Evolutionary conservation across 2,329 filamentous ascomycete genomes (phyloP), one percentile per base, ranked within the genome.

Genomic region (Tolypocladium inflatum): DNA sequence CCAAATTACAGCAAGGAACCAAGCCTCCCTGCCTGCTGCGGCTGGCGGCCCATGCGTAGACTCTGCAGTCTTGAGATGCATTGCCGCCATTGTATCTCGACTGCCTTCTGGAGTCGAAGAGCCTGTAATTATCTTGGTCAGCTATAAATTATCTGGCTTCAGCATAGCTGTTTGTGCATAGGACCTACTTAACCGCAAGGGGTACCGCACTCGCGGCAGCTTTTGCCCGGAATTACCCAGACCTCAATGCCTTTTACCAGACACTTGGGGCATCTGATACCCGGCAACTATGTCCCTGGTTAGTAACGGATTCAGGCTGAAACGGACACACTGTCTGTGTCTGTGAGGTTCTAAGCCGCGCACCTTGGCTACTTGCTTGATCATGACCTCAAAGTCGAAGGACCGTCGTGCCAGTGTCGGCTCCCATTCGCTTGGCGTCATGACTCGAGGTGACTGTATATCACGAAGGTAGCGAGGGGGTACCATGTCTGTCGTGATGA

Each of bases 161-260:
- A 6, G 17, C 6, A 11, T 33, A n/a, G 26, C 4, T n/a, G 15
- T 23, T 9, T 50, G 5, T n/a, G 19, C 11, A 21, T 8, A 9
- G 15, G 8, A 37, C 30, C n/a, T 52, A 52, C 48, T 42, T 59
- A 59, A 52, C 70, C 70, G 53, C 71, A 74, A 5, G 76, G 74
- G 30, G 78, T 80, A 55, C 79, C 78, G 67, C 79, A 81, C 62
- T 78, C 76, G 38, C 75, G 75, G 64, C 80, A 83, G 55, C 71
- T 70, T 58, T 77, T 75, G 56, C 80, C 80, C 38, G 78, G 79
- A 60, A 81, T 79, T 30, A 83, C 80, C 80, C 80, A 83, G 50
- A 79, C 77, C 64, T 82, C 80, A 60, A 77, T 72, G 59, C 80
- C 80, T 52, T 73, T 70, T 48, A 70, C 66, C 55, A 74, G 73